Base-by-base conservation (phyloP, 805 yeast species). In the Brettanomyces sp. region DNA sequence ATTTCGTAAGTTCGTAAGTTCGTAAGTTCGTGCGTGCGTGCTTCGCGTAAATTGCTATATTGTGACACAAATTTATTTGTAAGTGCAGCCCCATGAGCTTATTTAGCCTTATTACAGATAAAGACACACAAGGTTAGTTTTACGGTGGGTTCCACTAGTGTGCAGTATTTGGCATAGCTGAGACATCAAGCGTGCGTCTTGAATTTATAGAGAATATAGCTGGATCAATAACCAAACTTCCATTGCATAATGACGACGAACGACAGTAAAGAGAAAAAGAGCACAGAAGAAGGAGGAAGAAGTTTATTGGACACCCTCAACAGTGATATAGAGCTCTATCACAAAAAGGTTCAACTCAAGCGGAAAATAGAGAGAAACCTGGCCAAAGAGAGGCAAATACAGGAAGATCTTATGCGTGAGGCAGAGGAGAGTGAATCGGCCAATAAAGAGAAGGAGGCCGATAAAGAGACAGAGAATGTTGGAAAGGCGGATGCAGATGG, bases 321-420 rank as follows among this genome's bases (percentile, higher is more conserved):
- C 11, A 56, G 51, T 28, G 65, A 60, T 40, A 56, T 60, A 4
- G 63, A 57, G 37, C 46, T 56, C 22, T 60, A 60, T 36, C 63
- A 59, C 42, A 57, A 56, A 41, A 56, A 60, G 34, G 63, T 60
- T 6, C 59, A 57, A 33, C 28, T 56, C 44, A 59, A 55, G 42
- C 47, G 52, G 34, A 47, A 49, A 42, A 30, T 51, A 5, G 54
- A 56, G 23, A 49, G 46, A 18, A 50, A 49, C 23, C 37, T 48
- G 23, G 49, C 42, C 3, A 45, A 41, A 13, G 45, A 25, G 41
- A 5, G 39, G 32, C 42, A 43, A 38, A 42, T 23, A n/a, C 41
- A 34, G 32, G 37, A 21, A 7, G 13, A 43, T n/a, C 14, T 36
- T 23, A 35, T 25, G 12, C 41, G 34, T 24, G 42, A 39, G 28